Percentiles rank a stretch among this genome's conserved stretches.
Evolutionary conservation across 1,284 basidiomycete genomes (phyloP).

Genomic region (Ganoderma boninense): DNA sequence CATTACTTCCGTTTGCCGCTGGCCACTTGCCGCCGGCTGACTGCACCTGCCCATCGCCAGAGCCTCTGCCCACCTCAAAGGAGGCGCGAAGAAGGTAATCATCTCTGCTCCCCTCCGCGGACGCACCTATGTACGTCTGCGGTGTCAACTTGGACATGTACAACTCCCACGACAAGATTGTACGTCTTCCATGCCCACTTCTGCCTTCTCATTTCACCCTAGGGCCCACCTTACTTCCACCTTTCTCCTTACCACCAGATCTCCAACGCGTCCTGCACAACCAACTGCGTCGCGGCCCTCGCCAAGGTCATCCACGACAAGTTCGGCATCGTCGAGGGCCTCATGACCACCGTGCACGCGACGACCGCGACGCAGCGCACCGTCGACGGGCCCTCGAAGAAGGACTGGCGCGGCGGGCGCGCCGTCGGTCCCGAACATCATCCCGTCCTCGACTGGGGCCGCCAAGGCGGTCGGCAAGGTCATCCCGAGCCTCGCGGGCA

Average conservation of each 20-base stretch:
- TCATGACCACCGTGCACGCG: conserved; percentile 99
- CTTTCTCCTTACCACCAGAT: conserved; percentile 58
- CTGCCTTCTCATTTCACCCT: background rate
- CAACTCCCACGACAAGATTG: conserved; percentile 90
- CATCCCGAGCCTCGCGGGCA: conserved; percentile 96
- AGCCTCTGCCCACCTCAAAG: conserved; percentile 95
- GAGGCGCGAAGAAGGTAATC: conserved; percentile 99
- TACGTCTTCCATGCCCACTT: conserved; percentile 47
- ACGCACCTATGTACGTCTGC: conserved; percentile 97
- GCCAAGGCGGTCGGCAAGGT: conserved; percentile 90
- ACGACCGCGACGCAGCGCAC: conserved; percentile 81
- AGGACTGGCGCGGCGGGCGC: too few species aligned
- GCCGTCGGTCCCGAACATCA: conserved; percentile 96
- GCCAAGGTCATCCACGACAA: conserved; percentile 99
- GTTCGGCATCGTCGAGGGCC: conserved; percentile 92
- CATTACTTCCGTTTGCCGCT: conserved; percentile 11
- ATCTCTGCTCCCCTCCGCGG: conserved; percentile 99
- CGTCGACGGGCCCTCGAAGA: too few species aligned
- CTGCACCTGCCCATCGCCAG: conserved; percentile 47
- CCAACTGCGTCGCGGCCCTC: conserved; percentile 98
- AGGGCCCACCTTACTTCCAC: conserved; percentile 5
- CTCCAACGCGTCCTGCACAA: conserved; percentile 99
- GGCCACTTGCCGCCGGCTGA: conserved; percentile 4
- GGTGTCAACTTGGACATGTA: conserved; percentile 98
- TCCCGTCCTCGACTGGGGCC: conserved; percentile 84